Percentiles rank a stretch among this genome's conserved stretches.
Conservation (phyloP, 495 filamentous ascomycete species). For the Podospora pseudoanserina region DNA sequence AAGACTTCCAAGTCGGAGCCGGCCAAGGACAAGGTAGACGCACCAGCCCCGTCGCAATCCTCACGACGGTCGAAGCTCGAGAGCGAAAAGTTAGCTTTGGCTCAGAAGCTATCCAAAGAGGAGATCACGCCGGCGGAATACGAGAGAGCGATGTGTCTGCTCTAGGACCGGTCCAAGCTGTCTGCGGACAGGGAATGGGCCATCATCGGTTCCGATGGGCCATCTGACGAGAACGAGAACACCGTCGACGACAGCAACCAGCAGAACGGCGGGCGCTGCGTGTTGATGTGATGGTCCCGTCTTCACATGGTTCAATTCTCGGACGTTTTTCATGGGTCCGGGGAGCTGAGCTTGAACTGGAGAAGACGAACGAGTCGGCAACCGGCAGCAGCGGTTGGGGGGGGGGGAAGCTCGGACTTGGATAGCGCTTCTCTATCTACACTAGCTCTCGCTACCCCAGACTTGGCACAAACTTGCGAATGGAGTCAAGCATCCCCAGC, state of each 20-base stretch:
- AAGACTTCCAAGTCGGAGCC: not conserved
- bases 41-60: too few species aligned
- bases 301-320: not conserved
- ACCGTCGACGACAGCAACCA: not conserved
- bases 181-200: not conserved
- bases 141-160: not conserved
- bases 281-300: not conserved
- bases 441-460: not conserved
- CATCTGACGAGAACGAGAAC: not conserved
- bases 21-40: not conserved
- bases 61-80: not conserved
- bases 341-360: not conserved
- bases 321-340: not conserved
- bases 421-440: not conserved
- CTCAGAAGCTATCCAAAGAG: not conserved
- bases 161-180: not conserved
- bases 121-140: not conserved
- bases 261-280: not conserved
- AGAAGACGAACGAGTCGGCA: not conserved
- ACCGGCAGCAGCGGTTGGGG: not conserved
- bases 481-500: not conserved
- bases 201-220: not conserved
- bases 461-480: not conserved
- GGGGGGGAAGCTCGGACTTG: not conserved
- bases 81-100: not conserved